Percentiles rank a stretch among this genome's conserved stretches.
Evolutionary conservation across 768 basidiomycete genomes (phyloP).

Genomic region (Tulasnella sp.): DNA sequence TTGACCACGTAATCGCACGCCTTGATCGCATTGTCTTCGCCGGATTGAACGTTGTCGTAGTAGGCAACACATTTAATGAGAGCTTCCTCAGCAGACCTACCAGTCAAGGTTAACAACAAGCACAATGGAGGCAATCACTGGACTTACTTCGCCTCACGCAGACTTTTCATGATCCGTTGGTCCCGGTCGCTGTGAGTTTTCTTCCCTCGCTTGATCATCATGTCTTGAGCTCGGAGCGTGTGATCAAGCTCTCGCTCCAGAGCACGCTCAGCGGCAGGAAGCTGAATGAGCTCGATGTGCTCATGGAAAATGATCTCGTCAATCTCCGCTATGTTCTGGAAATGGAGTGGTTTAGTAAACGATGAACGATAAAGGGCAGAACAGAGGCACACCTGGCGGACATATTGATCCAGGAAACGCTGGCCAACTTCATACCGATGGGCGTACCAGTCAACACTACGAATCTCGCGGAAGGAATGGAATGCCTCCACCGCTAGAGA

Average conservation of each 20-base stretch:
- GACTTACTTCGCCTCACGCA: conserved; percentile 83
- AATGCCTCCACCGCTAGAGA: conserved; percentile 77
- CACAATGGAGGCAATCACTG: background rate
- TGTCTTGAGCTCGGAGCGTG: conserved; percentile 83
- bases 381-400: conserved; percentile 60
- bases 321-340: conserved; percentile 90
- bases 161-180: conserved; percentile 75
- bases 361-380: background rate
- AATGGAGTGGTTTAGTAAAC: conserved; percentile 30
- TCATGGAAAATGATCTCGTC: conserved; percentile 84
- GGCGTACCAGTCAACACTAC: conserved; percentile 86
- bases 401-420: conserved; percentile 71
- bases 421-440: conserved; percentile 82
- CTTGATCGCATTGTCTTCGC: conserved; percentile 70
- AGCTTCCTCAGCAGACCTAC: conserved; percentile 83
- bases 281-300: conserved; percentile 55
- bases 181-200: conserved; percentile 75
- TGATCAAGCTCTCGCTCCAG: conserved; percentile 95
- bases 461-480: conserved; percentile 94
- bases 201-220: conserved; percentile 67
- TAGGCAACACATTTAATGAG: conserved; percentile 93
- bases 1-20: conserved; percentile 89
- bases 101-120: conserved; percentile 14
- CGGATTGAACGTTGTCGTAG: conserved; percentile 69
- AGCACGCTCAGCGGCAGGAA: conserved; percentile 89